Evolutionary conservation across 495 filamentous ascomycete genomes (phyloP).

Genomic region (Aspergillus bertholletiae): DNA sequence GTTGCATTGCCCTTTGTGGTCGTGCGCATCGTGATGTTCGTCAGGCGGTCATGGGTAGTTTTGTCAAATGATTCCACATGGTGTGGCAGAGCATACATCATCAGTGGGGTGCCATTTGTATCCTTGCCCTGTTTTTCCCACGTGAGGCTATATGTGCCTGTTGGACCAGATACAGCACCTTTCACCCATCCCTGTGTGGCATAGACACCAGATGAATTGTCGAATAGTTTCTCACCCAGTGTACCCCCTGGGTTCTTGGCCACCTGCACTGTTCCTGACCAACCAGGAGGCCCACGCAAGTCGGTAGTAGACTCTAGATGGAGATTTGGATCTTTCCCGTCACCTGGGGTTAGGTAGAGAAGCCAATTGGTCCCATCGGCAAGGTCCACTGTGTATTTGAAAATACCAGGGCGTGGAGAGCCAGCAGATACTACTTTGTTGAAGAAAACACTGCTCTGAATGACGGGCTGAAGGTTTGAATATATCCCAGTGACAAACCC

Average conservation of each 20-base stretch:
- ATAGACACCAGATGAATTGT: slow-evolving; percentile 73
- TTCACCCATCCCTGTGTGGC: slow-evolving; percentile 57
- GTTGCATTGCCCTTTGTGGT: slow-evolving; percentile 82
- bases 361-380: slow-evolving; percentile 77
- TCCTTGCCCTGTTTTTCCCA: slow-evolving; percentile 66
- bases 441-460: slow-evolving; percentile 75
- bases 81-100: slow-evolving; percentile 91
- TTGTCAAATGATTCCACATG: slow-evolving; percentile 71
- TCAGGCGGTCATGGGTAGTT: slow-evolving; percentile 50
- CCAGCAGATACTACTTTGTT: slow-evolving; percentile 56
- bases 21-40: slow-evolving; percentile 64
- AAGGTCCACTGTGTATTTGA: slow-evolving; percentile 70
- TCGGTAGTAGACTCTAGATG: slow-evolving; percentile 42
- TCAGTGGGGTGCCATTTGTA: slow-evolving; percentile 40
- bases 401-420: slow-evolving; percentile 58
- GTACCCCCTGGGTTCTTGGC: slow-evolving; percentile 65
- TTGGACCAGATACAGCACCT: slow-evolving; percentile 54
- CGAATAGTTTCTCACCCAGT: slow-evolving; percentile 65
- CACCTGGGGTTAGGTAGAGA: slow-evolving; percentile 64
- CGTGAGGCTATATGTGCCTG: slow-evolving; percentile 67
- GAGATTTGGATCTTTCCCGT: slow-evolving; percentile 45
- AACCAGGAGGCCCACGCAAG: slow-evolving; percentile 50
- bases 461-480: slow-evolving; percentile 59
- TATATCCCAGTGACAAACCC: slow-evolving; percentile 83
- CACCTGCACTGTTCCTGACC: slow-evolving; percentile 73